phyloP scores from a whole-genome alignment of 139 green algal genomes.

The Picochlorum costavermella region DNA sequence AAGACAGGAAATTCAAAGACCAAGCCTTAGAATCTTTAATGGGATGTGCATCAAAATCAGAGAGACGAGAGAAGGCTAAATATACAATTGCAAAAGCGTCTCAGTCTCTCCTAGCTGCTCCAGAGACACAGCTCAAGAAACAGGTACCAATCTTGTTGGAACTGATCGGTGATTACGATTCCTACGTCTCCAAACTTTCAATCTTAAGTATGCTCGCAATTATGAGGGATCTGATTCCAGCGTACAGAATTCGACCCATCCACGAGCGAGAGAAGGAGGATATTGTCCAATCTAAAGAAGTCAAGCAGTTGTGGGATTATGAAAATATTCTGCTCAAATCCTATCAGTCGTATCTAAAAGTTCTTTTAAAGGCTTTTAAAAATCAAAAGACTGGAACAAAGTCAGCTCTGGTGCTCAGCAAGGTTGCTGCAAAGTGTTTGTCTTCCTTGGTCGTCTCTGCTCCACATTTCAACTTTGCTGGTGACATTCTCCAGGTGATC shows the following conservation, averaged over 20 bases:
- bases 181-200: constrained; percentile 56
- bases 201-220: constrained; percentile 72
- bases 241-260: constrained; percentile 72
- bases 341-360: constrained; percentile 77
- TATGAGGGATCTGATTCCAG: constrained; percentile 77
- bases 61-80: constrained; percentile 40
- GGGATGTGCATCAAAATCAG: constrained; percentile 15
- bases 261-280: constrained; percentile 58
- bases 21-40: constrained; percentile 28
- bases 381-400: constrained; percentile 6
- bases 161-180: constrained; percentile 25
- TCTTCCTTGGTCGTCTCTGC: constrained; percentile 47
- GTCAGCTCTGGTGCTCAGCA: constrained; percentile 6
- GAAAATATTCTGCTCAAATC: constrained; percentile 63
- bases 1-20: constrained; percentile 5
- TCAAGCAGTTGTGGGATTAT: constrained; percentile 64
- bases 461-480: constrained; percentile 82
- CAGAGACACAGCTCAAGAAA: constrained; percentile 45
- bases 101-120: constrained; percentile 58
- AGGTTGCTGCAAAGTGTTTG: constrained; percentile 69
- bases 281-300: constrained; percentile 41
- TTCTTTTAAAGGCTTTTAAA: constrained; percentile 41
- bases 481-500: constrained; percentile 64
- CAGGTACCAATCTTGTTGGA: constrained; percentile 33
- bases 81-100: constrained; percentile 61